A percentile compares a stretch with the other conserved stretches of the same genome.
Conservation (phyloP, 495 filamentous ascomycete species). For the Alectoria sarmentosa region DNA sequence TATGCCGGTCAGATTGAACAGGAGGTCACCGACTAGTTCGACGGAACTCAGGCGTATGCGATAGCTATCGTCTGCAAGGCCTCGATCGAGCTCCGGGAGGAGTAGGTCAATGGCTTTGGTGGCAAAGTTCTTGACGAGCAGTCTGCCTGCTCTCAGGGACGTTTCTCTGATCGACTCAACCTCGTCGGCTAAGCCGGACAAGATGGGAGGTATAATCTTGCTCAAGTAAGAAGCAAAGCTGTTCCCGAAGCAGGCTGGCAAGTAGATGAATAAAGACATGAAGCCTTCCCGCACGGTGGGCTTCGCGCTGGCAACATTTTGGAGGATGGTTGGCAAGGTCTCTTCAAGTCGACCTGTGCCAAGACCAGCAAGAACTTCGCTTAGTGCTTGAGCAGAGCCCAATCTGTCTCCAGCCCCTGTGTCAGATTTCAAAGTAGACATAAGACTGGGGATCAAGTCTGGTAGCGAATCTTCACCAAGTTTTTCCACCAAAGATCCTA, state of each 20-base stretch:
- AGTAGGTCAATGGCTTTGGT: slow-evolving; percentile 89
- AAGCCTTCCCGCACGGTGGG: slow-evolving; percentile 90
- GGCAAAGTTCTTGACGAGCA: slow-evolving; percentile 97
- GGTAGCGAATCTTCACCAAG: slow-evolving; percentile 94
- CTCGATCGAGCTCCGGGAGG: slow-evolving; percentile 89
- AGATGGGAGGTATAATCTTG: slow-evolving; percentile 92
- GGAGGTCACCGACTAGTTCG: slow-evolving; percentile 89
- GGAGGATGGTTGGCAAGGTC: slow-evolving; percentile 90
- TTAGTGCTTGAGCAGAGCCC: slow-evolving; percentile 93
- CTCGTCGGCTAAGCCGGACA: slow-evolving; percentile 91
- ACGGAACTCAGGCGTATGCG: slow-evolving; percentile 96
- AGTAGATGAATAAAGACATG: slow-evolving; percentile 98
- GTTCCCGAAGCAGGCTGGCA: slow-evolving; percentile 98
- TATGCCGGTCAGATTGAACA: slow-evolving; percentile 97
- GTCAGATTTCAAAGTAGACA: slow-evolving; percentile 95
- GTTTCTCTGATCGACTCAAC: slow-evolving; percentile 93
- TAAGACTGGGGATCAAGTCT: slow-evolving; percentile 94
- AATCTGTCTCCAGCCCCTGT: slow-evolving; percentile 91
- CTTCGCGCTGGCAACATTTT: slow-evolving; percentile 91
- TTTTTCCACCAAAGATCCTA: slow-evolving; percentile 93
- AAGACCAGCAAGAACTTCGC: slow-evolving; percentile 90
- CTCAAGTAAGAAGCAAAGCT: slow-evolving; percentile 94
- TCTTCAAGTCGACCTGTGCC: slow-evolving; percentile 90
- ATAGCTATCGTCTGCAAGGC: slow-evolving; percentile 90
- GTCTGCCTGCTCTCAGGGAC: slow-evolving; percentile 80